phyloP scores from a whole-genome alignment of 225 moss, liverwort and hornwort species.

The Climacium dendroides region DNA sequence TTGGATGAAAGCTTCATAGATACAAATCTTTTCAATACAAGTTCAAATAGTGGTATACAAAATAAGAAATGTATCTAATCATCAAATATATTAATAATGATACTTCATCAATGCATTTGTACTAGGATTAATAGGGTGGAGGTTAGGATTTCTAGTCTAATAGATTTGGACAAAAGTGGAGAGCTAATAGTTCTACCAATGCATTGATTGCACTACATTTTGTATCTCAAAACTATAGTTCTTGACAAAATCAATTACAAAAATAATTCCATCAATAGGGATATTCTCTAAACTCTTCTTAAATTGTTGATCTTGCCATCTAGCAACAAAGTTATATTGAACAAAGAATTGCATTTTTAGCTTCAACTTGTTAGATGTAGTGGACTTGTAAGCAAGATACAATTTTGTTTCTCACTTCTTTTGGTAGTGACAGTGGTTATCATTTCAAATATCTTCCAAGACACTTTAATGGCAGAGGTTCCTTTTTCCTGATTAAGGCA shows the following conservation, averaged over 20 bases:
- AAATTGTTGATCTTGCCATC: background rate
- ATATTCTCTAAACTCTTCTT: background rate
- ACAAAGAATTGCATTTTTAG: no score
- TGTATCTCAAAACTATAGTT: background rate
- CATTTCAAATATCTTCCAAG: background rate
- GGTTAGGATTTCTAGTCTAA: no score
- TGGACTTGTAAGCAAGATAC: background rate
- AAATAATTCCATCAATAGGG: background rate
- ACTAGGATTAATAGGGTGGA: no score
- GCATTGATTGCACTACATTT: background rate
- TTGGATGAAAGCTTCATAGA: no score
- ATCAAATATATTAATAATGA: no score
- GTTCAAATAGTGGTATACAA: no score
- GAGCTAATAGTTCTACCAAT: background rate
- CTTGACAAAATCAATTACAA: background rate
- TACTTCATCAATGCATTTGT: no score
- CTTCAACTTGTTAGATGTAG: background rate
- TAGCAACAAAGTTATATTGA: background rate
- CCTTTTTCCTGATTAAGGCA: no score
- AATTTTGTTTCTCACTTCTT: background rate
- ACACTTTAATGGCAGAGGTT: no score
- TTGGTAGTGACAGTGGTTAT: background rate
- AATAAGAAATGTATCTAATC: no score
- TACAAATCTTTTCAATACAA: no score
- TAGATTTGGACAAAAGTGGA: background rate